These are phyloP conservation scores for Diatrype stigma DNA, from an alignment of 2,329 filamentous ascomycete species.

Conservation along the genomic window DNA sequence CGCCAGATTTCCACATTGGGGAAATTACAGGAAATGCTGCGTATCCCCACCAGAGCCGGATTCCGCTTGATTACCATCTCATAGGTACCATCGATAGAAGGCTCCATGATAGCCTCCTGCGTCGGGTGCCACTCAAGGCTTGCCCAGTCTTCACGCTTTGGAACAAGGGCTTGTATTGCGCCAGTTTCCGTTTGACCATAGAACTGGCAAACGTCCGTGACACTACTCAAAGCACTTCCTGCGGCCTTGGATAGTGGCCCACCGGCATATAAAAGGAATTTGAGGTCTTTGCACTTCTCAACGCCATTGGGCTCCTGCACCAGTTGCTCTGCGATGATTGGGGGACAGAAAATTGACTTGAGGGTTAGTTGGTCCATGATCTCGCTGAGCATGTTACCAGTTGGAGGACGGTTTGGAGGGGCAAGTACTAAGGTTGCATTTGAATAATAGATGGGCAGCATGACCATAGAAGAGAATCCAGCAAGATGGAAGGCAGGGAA, in stretches of 20 bases:
- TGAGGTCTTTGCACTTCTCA: conserved; percentile 11
- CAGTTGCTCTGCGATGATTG: conserved; percentile 13
- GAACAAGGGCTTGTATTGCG: conserved; percentile 11
- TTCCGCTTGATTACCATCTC: conserved; percentile 15
- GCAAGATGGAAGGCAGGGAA: conserved; percentile 15
- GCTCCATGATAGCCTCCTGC: conserved; percentile 13
- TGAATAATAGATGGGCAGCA: conserved; percentile 14
- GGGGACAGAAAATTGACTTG: conserved; percentile 12
- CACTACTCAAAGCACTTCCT: conserved; percentile 13
- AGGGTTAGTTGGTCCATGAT: conserved; percentile 13
- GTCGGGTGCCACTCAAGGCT: conserved; percentile 17
- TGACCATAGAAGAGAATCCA: conserved; percentile 11
- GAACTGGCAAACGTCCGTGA: conserved; percentile 18
- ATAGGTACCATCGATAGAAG: conserved; percentile 11
- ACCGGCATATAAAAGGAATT: conserved; percentile 18
- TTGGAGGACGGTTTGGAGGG: conserved; percentile 9
- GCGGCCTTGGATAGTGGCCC: conserved; percentile 13
- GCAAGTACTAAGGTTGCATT: conserved; percentile 5
- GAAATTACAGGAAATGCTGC: conserved; percentile 10
- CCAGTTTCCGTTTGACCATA: conserved; percentile 18
- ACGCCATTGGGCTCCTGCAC: conserved; percentile 8
- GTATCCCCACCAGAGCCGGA: conserved; percentile 7
- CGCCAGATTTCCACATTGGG: conserved; percentile 15
- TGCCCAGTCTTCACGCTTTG: conserved; percentile 14
- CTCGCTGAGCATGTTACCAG: conserved; percentile 6